Percentiles rank a stretch among this genome's conserved stretches.
Evolutionary conservation across 164 flowering plant genomes (phyloP).

Genomic region (Piper longum): DNA sequence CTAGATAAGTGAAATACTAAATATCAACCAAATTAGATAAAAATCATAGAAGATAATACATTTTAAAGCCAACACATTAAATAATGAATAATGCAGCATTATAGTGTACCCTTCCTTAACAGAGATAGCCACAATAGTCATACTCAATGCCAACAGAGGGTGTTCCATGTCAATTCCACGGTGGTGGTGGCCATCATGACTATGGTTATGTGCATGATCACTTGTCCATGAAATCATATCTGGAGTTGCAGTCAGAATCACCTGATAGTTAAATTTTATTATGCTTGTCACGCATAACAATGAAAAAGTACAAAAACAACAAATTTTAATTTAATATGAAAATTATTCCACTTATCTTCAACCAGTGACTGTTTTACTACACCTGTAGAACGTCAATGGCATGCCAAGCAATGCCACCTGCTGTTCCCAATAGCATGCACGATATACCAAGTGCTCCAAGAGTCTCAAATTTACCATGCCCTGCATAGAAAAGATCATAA

Average conservation of each 20-base stretch:
- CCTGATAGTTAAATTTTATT: conserved; percentile 27
- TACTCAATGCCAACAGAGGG: conserved; percentile 73
- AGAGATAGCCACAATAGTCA: conserved; percentile 59
- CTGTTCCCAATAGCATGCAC: conserved; percentile 76
- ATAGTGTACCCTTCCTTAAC: conserved; percentile 76
- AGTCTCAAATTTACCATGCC: conserved; percentile 97
- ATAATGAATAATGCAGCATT: background rate
- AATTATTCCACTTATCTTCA: background rate
- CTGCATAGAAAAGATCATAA: conserved; percentile 23
- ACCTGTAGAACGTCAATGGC: conserved; percentile 65
- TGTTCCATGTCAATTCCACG: conserved; percentile 85
- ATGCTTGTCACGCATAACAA: no score
- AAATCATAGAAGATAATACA: no score
- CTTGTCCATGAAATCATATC: conserved; percentile 31
- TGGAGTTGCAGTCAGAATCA: conserved; percentile 40
- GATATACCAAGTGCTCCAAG: conserved; percentile 97
- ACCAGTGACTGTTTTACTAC: conserved; percentile 1
- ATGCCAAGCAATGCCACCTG: conserved; percentile 97
- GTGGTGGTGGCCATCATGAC: conserved; percentile 60
- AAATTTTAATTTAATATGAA: background rate
- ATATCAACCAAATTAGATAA: background rate
- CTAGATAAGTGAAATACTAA: background rate
- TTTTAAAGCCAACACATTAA: background rate
- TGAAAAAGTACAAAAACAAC: background rate
- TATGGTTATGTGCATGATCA: conserved; percentile 32